Base-by-base conservation (phyloP, 2,329 filamentous ascomycete genomes). In the Arthroderma sp. region DNA sequence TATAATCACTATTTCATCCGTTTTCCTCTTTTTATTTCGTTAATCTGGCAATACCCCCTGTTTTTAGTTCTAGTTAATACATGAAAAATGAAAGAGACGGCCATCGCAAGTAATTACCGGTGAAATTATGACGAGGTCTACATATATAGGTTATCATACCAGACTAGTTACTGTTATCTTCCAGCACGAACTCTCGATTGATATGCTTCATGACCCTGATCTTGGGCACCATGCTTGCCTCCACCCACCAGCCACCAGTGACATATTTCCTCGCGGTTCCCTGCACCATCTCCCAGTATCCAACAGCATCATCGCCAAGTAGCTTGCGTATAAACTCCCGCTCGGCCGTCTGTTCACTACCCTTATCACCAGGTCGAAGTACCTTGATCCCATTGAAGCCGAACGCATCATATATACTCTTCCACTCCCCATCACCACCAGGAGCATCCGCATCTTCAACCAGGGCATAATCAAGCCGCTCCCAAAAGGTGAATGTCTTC, bases 401-500 rank as follows among this genome's bases (percentile, higher is more conserved):
- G 44, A 69, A 61, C 2, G 78, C 62, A 2, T 66, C 66, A 31
- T 69, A 66, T 1, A 73, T 55, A 6, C 71, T 63, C 38, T 70
- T 62, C 77, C 77, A 81, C 3, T 57, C 61, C 0, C 67, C 69
- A 39, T 29, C 67, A 53, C 49, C 43, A 56, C 48, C 30, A 40
- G 42, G 34, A 6, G 44, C 49, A 4, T 45, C 51, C n/a, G 59
- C 56, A 6, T 57, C 50, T 57, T 80, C 77, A 1, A 72, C 65
- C 27, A 80, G 59, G 2, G 71, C 70, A 50, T 77, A 80, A 51
- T 80, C 73, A 47, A 80, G 77, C 4, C 63, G 58, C 1, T 64
- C 57, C 77, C 77, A 81, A 55, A 80, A 81, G 2, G 54, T 47
- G 0, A 69, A 65, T 15, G 71, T 64, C 1, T 70, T 61, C 31